Evolutionary conservation across 2,329 filamentous ascomycete species (phyloP), one percentile per base, ranked within the genome.

Genomic region (Sporothrix variecibatus): DNA sequence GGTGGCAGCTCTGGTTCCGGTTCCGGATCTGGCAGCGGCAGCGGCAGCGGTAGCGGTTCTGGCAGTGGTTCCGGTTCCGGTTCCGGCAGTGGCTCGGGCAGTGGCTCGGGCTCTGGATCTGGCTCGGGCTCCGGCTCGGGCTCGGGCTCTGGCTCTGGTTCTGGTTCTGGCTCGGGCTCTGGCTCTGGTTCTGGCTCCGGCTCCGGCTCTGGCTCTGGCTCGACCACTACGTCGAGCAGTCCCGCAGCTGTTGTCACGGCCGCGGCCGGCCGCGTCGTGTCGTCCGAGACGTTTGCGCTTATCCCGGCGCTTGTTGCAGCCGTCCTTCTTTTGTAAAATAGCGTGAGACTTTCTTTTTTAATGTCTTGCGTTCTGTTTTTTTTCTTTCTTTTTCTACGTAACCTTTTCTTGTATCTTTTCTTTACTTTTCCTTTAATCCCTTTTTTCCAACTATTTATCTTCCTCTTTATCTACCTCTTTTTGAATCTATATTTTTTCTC

Each of bases 291-390:
- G 79, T 81, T 88, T 80, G 87, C 87, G 80, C n/a, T 58, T 15
- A 86, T 84, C 77, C 84, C 82, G 64, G 87, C 85, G 81, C 87
- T 86, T 82, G 79, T 87, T 74, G 85, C 83, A 75, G 87, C 86
- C 79, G 81, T 87, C 79, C 78, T 85, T 82, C 81, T 89, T 78
- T 84, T 85, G 80, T 90, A 89, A 86, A 89, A 86, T 34, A 77
- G 73, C 73, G 68, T 60, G 26, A 26, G 58, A n/a, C 64, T 20
- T 34, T 60, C 5, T 12, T 60, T 58, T 49, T 60, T 72, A 1
- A 40, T 43, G 43, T 49, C 15, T 46, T 20, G 31, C 2, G 7
- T n/a, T 71, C 38, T 73, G 8, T 28, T 17, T n/a, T 53, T 9
- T 70, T 20, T 69, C n/a, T 64, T 51, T 51, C 58, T 28, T 17